Base-by-base conservation (phyloP, 2,329 filamentous ascomycete species). In the Aspergillus novofumigatus region DNA sequence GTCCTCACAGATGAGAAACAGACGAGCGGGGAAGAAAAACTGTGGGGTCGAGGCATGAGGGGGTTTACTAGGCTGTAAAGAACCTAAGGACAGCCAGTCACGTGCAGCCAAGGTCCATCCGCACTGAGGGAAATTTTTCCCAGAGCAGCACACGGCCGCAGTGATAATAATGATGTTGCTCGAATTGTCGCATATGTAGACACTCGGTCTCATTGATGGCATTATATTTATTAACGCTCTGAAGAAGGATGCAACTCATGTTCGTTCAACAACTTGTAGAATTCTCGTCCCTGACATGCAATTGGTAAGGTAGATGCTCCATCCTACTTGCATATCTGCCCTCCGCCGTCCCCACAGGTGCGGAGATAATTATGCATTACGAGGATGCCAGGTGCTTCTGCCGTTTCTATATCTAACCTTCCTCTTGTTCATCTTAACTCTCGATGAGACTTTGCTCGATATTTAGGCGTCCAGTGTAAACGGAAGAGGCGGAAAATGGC, bases 21-120 rank as follows among this genome's bases (percentile, higher is more conserved):
- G 65, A 66, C 67, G 67, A 73, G 69, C 68, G 69, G 71, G 71
- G 70, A 72, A 70, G 70, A 66, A 70, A 69, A 66, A 67, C 68
- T 71, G 70, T 72, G 71, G 71, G 70, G 69, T 60, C 55, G 62
- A 61, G 56, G 53, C 38, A 62, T 67, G 67, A 68, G 67, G 63
- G 62, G 59, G 55, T 56, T 29, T 29, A 21, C 29, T 38, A 38
- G 14, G 3, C 32, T 38, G 32, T 7, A 38, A 38, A 38, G 32
- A 17, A 29, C 28, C 28, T 3, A 29, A 7, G 14, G 32, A 17
- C 14, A 35, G 14, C 5, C 2, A 6, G 62, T 62, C 62, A 66
- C 62, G 59, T 64, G 61, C 47, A n/a, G 17, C 3, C n/a, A 41
- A 23, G 3, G 51, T 14, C 35, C 14, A 44, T 14, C 38, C 41